A percentile compares a stretch with the other conserved stretches of the same genome.
Evolutionary conservation across 177 flowering plant genomes (phyloP).

Genomic region (Vitis hybrid): DNA sequence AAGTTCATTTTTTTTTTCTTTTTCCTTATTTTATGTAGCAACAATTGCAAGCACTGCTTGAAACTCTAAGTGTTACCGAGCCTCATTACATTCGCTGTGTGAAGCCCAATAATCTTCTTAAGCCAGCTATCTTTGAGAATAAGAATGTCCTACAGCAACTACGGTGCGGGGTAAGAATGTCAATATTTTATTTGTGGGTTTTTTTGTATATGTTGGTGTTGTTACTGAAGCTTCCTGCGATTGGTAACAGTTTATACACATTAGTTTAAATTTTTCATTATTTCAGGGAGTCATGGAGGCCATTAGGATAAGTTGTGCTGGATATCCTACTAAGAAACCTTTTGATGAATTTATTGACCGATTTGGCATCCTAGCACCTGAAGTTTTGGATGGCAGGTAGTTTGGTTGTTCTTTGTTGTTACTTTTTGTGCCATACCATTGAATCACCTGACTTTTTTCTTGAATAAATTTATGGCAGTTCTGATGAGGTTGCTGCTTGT

Average conservation of each 20-base stretch:
- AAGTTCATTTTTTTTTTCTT: background rate
- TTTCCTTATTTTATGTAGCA: slow-evolving; percentile 36
- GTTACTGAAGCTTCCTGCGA: background rate
- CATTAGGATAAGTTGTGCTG: slow-evolving; percentile 60
- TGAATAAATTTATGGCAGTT: slow-evolving; percentile 18
- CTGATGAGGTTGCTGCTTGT: slow-evolving; percentile 45
- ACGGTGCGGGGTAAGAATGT: slow-evolving; percentile 64
- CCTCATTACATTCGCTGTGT: slow-evolving; percentile 83
- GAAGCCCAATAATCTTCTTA: slow-evolving; percentile 72
- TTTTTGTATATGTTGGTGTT: background rate
- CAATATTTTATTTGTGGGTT: background rate
- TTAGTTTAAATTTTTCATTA: background rate
- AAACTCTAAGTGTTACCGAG: slow-evolving; percentile 66
- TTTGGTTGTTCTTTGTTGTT: background rate
- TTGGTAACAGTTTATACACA: background rate
- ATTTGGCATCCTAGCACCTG: slow-evolving; percentile 53
- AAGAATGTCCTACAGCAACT: slow-evolving; percentile 63
- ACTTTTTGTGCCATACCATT: background rate
- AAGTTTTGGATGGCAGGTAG: slow-evolving; percentile 46
- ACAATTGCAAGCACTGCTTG: slow-evolving; percentile 66
- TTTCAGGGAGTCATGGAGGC: slow-evolving; percentile 62
- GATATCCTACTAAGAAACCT: slow-evolving; percentile 50
- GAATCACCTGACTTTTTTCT: slow-evolving; percentile 6
- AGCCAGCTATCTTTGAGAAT: slow-evolving; percentile 71
- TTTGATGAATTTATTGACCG: slow-evolving; percentile 50